phyloP scores from a whole-genome alignment of 2,329 filamentous ascomycete species.

The Thielaviopsis populi region DNA sequence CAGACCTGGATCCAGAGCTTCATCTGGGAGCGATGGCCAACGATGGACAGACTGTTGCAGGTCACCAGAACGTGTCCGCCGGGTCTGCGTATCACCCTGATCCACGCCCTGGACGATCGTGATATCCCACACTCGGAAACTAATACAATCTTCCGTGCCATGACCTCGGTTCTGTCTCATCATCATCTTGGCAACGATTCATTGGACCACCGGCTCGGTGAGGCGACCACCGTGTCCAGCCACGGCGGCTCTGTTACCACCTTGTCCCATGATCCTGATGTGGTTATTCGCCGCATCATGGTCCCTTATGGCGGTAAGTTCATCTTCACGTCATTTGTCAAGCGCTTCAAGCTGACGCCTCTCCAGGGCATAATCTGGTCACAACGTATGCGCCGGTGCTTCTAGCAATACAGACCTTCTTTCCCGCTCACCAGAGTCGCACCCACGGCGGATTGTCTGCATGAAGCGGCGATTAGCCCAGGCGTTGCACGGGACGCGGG shows the following conservation, averaged over 20 bases:
- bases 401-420: constrained; percentile 50
- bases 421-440: constrained; percentile 27
- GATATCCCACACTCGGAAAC: constrained; percentile 68
- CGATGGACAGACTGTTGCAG: constrained; percentile 47
- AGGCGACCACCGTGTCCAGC: constrained; percentile 30
- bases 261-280: constrained; percentile 30
- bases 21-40: constrained; percentile 72
- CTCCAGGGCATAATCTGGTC: constrained; percentile 52
- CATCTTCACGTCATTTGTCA: neutral
- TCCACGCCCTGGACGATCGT: constrained; percentile 68
- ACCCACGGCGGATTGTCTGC: neutral
- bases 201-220: constrained; percentile 32
- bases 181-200: constrained; percentile 25
- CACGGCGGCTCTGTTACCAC: constrained; percentile 35
- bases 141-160: constrained; percentile 45
- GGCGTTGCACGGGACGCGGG: neutral
- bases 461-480: neutral
- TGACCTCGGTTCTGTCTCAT: constrained; percentile 36
- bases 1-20: constrained; percentile 34
- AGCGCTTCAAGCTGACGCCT: neutral
- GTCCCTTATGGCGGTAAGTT: constrained; percentile 40
- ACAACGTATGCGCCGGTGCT: constrained; percentile 49
- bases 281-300: constrained; percentile 38
- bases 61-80: constrained; percentile 37
- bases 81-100: constrained; percentile 49